Base-by-base conservation (phyloP, 176 grass and related monocot species). In the Leersia perrieri region DNA sequence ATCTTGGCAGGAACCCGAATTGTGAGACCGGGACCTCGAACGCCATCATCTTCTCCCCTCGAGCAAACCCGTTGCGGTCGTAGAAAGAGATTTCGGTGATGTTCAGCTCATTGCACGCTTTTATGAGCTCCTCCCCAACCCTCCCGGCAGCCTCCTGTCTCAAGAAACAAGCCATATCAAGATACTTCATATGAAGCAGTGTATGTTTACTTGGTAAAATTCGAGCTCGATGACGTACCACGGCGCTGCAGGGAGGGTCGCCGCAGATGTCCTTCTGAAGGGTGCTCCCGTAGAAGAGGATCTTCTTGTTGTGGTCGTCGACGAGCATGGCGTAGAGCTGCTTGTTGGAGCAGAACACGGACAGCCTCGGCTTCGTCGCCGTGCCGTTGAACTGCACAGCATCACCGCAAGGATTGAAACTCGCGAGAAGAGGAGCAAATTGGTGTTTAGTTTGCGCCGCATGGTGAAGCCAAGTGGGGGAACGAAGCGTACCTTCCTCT, bases 301-400 rank as follows among this genome's bases (percentile, higher is more conserved):
- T 91, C 78, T 86, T 91, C 85, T 90, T 93, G 87, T 84, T 88
- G 42, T 90, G 85, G 90, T 99, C 96, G 33, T 99, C 96, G 57
- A 91, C 88, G 39, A 99, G 88, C 90, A 95, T 88, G 65, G 92
- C 90, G 60, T 95, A 93, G 32, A 99, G 80, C 83, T 99, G 88
- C 84, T 63, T 84, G 71, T 89, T 90, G 16, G 96, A 93, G 83
- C 96, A 99, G 76, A 99, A 99, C 23, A 95, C 88, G 0, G 92
- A 99, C 63, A 99, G 76, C 75, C 92, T 84, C 57, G 96, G 96
- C 80, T 91, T 99, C 33, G 53, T 75, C 70, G 78, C 73, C 5
- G 95, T 90, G 70, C 96, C 96, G 47, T 95, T 90, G 69, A 91
- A 98, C 96, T 98, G 85, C 14, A 33, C 68, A 25, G 71, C 76